phyloP scores from a whole-genome alignment of 768 basidiomycete species.

The Dioszegia crocea region DNA sequence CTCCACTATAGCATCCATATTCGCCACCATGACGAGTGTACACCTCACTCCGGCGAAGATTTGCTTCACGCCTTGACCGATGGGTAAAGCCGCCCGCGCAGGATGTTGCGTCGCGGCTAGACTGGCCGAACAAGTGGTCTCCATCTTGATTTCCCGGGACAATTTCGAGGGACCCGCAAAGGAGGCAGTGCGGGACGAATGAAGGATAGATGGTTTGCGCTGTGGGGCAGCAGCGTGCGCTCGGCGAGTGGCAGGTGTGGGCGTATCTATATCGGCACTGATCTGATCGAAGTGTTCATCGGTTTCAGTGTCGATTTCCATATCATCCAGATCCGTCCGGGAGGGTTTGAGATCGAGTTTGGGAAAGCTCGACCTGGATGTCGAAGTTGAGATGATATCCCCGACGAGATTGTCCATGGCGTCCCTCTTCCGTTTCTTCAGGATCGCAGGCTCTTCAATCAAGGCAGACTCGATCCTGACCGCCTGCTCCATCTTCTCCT shows the following conservation, averaged over 20 bases:
- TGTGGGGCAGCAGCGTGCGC: background rate
- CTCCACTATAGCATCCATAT: constrained; percentile 24
- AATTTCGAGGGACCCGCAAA: constrained; percentile 20
- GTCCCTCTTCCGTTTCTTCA: constrained; percentile 31
- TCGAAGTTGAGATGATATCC: constrained; percentile 36
- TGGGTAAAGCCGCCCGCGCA: background rate
- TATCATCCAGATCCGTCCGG: background rate
- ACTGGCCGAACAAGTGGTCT: constrained; percentile 4
- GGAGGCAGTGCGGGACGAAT: constrained; percentile 30
- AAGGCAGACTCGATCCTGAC: background rate
- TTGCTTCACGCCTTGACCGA: background rate
- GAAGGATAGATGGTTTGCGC: constrained; percentile 33
- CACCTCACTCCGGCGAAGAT: constrained; percentile 39
- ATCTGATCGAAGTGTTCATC: background rate
- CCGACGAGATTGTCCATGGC: constrained; percentile 29
- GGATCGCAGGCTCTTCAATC: constrained; percentile 33
- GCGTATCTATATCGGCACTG: too few relatives aligned
- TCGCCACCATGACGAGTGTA: constrained; percentile 32
- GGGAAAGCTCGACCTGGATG: background rate
- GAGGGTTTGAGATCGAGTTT: background rate
- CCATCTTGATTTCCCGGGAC: background rate
- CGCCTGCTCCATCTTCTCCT: background rate
- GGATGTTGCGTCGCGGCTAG: background rate
- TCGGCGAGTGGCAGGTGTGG: too few relatives aligned
- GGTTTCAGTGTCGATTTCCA: background rate